Conservation (phyloP, 2,329 filamentous ascomycete genomes). For the Aspergillus piperis region DNA sequence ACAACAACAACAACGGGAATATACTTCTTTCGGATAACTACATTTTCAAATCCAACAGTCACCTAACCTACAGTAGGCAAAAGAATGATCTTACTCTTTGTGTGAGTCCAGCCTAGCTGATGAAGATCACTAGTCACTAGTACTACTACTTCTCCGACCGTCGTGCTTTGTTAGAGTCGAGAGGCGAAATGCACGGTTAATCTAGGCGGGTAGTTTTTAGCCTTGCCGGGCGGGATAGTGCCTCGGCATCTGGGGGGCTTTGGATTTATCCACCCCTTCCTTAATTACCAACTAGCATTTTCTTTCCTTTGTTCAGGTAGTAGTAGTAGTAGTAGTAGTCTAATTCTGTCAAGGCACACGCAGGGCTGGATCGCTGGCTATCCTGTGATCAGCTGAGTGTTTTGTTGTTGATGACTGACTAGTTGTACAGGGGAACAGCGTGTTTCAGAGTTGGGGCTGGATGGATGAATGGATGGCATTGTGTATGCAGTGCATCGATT, state of each 20-base stretch:
- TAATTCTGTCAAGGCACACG: too few species aligned
- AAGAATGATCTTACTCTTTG: neutral
- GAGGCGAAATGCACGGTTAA: slow-evolving; percentile 4
- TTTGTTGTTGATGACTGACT: too few species aligned
- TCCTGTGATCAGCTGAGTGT: too few species aligned
- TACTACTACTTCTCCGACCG: neutral
- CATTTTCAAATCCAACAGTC: too few species aligned
- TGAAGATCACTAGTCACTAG: neutral
- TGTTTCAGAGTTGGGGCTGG: too few species aligned
- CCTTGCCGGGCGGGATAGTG: neutral
- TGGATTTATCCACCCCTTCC: neutral
- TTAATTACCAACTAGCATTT: too few species aligned
- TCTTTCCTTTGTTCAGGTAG: too few species aligned
- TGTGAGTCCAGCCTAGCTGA: neutral
- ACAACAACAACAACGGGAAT: neutral
- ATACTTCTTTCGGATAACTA: neutral
- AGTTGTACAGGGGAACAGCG: too few species aligned
- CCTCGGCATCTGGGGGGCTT: neutral
- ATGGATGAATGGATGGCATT: too few species aligned
- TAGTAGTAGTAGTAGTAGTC: too few species aligned
- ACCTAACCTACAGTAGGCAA: neutral
- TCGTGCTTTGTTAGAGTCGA: neutral
- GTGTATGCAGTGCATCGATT: too few species aligned
- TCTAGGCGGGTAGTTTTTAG: neutral
- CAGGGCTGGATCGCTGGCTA: too few species aligned